Percentiles rank a stretch among this genome's conserved stretches.
Evolutionary conservation across 2,329 filamentous ascomycete genomes (phyloP).

Genomic region (Fusarium piperis): DNA sequence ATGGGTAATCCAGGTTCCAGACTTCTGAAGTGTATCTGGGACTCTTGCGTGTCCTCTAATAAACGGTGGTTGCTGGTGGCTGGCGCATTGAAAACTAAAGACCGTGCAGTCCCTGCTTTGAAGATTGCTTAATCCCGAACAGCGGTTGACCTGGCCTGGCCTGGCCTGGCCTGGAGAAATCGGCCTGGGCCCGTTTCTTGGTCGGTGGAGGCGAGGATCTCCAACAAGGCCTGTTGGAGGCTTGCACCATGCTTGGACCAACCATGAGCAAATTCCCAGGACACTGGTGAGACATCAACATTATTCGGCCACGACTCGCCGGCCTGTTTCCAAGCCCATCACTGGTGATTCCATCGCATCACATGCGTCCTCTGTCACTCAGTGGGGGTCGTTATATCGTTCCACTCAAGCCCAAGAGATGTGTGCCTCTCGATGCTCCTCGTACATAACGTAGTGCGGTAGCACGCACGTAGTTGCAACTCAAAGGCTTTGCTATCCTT

Average conservation of each 20-base stretch:
- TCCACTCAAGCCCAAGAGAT: background rate
- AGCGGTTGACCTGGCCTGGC: conserved; percentile 9
- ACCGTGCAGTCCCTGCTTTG: conserved; percentile 32
- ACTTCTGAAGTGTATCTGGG: conserved; percentile 15
- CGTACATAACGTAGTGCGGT: background rate
- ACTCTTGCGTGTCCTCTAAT: conserved; percentile 12
- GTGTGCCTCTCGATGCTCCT: background rate
- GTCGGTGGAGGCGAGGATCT: background rate
- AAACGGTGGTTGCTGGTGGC: conserved; percentile 2
- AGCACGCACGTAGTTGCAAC: background rate
- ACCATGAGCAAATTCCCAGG: conserved; percentile 1
- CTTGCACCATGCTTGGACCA: conserved; percentile 1
- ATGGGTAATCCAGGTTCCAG: conserved; percentile 10
- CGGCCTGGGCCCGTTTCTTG: conserved; percentile 6
- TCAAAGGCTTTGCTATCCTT: background rate
- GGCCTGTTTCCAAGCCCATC: background rate
- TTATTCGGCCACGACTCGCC: conserved; percentile 1
- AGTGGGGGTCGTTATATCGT: conserved; percentile 5
- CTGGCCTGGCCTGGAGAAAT: conserved; percentile 10
- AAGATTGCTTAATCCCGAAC: conserved; percentile 17
- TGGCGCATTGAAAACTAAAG: conserved; percentile 34
- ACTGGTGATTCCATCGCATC: background rate
- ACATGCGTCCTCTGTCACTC: conserved; percentile 3
- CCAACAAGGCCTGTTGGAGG: background rate
- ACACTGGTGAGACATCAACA: background rate